Evolutionary conservation across 805 yeast species (phyloP).

Genomic region (Starmerella tilneyi): DNA sequence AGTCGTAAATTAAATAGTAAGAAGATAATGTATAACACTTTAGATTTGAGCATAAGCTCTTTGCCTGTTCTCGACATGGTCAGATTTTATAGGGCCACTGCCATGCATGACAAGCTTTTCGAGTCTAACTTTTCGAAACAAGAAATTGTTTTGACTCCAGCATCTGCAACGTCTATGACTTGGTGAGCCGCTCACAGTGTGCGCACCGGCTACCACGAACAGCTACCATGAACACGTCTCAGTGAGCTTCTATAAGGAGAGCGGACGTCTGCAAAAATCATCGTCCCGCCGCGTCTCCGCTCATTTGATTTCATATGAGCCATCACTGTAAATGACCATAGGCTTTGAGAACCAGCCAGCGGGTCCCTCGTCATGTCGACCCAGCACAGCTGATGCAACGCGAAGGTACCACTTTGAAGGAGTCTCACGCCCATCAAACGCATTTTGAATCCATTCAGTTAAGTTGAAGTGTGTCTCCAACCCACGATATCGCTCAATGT

Average conservation of each 20-base stretch:
- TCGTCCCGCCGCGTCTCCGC: background rate
- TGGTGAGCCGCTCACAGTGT: too few relatives aligned
- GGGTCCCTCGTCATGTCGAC: background rate
- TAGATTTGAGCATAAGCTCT: too few relatives aligned
- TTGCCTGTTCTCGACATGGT: too few relatives aligned
- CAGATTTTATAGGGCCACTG: too few relatives aligned
- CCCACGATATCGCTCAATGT: constrained; percentile 65
- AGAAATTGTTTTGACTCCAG: too few relatives aligned
- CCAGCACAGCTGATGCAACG: constrained; percentile 17
- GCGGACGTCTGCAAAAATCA: too few relatives aligned
- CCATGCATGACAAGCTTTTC: background rate
- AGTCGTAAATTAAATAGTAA: too few relatives aligned
- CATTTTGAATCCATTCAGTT: constrained; percentile 16
- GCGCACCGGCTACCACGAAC: too few relatives aligned
- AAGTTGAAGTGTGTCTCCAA: constrained; percentile 30
- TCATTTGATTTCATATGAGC: constrained; percentile 1
- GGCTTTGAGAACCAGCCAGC: constrained; percentile 8
- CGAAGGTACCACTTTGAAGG: constrained; percentile 19
- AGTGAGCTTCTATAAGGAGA: too few relatives aligned
- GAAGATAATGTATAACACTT: too few relatives aligned
- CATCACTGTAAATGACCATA: constrained; percentile 3
- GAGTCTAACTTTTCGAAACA: background rate
- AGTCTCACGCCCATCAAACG: background rate
- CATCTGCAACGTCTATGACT: too few relatives aligned
- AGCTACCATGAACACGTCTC: too few relatives aligned